phyloP scores from a whole-genome alignment of 2,329 filamentous ascomycete species.

The Sphaceloma murrayae region DNA sequence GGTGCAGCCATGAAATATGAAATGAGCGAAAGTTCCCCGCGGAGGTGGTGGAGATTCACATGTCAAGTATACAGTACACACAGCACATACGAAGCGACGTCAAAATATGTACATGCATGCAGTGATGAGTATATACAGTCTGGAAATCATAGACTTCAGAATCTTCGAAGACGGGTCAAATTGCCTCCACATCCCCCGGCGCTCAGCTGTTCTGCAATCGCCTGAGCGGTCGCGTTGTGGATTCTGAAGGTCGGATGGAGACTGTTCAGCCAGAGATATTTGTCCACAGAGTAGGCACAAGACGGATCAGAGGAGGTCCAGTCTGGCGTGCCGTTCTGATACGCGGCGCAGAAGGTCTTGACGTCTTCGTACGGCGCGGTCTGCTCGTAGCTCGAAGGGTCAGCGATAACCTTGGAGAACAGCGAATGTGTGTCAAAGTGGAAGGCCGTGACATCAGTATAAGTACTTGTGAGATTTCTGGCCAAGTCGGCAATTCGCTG shows the following conservation, averaged over 20 bases:
- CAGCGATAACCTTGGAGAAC: slow-evolving; percentile 45
- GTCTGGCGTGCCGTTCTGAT: slow-evolving; percentile 39
- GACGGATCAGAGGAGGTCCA: slow-evolving; percentile 34
- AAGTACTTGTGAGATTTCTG: slow-evolving; percentile 29
- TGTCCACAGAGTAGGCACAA: slow-evolving; percentile 48
- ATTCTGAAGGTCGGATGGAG: slow-evolving; percentile 56
- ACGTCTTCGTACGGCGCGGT: slow-evolving; percentile 47
- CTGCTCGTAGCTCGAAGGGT: slow-evolving; percentile 42
- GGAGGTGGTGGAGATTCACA: too few relatives aligned
- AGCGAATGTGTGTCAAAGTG: slow-evolving; percentile 44
- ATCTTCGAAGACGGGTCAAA: neutral
- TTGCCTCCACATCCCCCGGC: slow-evolving; percentile 1
- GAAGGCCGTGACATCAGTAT: slow-evolving; percentile 41
- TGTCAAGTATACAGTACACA: too few relatives aligned
- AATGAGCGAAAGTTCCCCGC: neutral
- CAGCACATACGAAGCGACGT: too few relatives aligned
- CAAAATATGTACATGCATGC: neutral
- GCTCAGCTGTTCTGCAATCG: slow-evolving; percentile 31
- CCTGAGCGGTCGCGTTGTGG: slow-evolving; percentile 49
- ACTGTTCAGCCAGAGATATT: slow-evolving; percentile 57
- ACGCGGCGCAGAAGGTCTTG: slow-evolving; percentile 46
- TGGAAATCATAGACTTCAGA: neutral
- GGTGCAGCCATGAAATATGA: too few relatives aligned
- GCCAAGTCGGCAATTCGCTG: slow-evolving; percentile 36
- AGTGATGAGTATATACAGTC: neutral